Evolutionary conservation across 768 basidiomycete genomes (phyloP).

Genomic region (Botryobasidium botryosum): DNA sequence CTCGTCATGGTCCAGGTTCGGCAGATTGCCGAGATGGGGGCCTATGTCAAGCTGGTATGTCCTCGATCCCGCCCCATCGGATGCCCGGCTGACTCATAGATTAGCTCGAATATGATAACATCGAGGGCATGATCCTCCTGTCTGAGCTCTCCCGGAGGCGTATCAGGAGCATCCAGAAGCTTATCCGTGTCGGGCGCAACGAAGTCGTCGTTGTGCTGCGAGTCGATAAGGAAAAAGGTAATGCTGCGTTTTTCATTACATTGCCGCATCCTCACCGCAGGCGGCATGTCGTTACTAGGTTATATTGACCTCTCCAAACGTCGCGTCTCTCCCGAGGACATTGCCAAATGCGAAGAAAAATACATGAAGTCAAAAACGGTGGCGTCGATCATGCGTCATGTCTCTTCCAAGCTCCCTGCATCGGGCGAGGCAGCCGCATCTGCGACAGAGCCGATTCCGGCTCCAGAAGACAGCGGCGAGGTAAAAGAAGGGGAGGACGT

Average conservation of each 20-base stretch:
- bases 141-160: conserved; percentile 93
- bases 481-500: conserved; percentile 29
- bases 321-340: conserved; percentile 94
- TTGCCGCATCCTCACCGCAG: too few species aligned
- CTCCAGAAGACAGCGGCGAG: conserved; percentile 25
- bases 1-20: conserved; percentile 99
- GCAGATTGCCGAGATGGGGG: conserved; percentile 99
- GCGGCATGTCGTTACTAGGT: too few species aligned
- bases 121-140: conserved; percentile 99
- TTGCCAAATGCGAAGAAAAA: conserved; percentile 95
- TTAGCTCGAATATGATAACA: conserved; percentile 96
- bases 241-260: conserved; percentile 15
- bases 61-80: too few species aligned
- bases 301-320: conserved; percentile 99
- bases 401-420: conserved; percentile 63
- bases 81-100: too few species aligned
- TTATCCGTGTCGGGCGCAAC: conserved; percentile 93
- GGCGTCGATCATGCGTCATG: conserved; percentile 81
- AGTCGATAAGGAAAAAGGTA: conserved; percentile 98
- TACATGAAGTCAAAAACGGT: conserved; percentile 98
- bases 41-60: conserved; percentile 91
- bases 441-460: conserved; percentile 16
- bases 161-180: conserved; percentile 92
- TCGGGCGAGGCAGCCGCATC: conserved; percentile 14
- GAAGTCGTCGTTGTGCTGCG: conserved; percentile 96